Evolutionary conservation across 1,284 basidiomycete species (phyloP).

Genomic region (Boletus calvinii): DNA sequence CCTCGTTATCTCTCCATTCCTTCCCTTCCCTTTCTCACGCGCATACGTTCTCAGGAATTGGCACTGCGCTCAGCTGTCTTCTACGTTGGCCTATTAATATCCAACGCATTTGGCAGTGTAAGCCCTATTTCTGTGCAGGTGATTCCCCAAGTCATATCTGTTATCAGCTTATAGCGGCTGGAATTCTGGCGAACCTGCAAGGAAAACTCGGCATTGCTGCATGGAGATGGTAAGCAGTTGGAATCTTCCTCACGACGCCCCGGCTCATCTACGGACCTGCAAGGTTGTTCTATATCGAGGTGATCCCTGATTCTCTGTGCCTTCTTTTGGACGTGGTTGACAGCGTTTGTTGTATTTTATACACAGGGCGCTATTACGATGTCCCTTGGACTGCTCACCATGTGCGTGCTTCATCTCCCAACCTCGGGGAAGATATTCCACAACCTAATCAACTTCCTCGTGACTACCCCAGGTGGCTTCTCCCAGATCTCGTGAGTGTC

Average conservation of each 20-base stretch:
- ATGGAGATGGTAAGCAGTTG: slow-evolving; percentile 61
- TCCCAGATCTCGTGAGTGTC: slow-evolving; percentile 23
- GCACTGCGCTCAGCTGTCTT: slow-evolving; percentile 70
- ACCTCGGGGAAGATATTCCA: neutral
- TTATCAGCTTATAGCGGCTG: slow-evolving; percentile 60
- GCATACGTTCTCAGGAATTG: slow-evolving; percentile 46
- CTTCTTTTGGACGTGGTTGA: neutral
- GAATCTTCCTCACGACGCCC: neutral
- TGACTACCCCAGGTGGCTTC: slow-evolving; percentile 44
- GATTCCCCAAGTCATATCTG: no score
- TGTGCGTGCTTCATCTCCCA: slow-evolving; percentile 41
- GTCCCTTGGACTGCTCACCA: slow-evolving; percentile 49
- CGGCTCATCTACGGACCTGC: neutral
- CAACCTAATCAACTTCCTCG: neutral
- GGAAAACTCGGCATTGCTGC: slow-evolving; percentile 64
- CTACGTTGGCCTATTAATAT: slow-evolving; percentile 65
- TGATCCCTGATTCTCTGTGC: slow-evolving; percentile 18
- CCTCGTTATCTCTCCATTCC: neutral
- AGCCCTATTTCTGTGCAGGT: no score
- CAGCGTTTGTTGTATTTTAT: neutral
- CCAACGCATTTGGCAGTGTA: slow-evolving; percentile 75
- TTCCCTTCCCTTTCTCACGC: neutral
- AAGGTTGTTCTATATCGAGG: slow-evolving; percentile 65
- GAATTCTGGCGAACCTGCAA: slow-evolving; percentile 68
- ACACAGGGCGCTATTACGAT: slow-evolving; percentile 57